phyloP scores from a whole-genome alignment of 2,329 filamentous ascomycete genomes.

The Lecanicillium sp. region DNA sequence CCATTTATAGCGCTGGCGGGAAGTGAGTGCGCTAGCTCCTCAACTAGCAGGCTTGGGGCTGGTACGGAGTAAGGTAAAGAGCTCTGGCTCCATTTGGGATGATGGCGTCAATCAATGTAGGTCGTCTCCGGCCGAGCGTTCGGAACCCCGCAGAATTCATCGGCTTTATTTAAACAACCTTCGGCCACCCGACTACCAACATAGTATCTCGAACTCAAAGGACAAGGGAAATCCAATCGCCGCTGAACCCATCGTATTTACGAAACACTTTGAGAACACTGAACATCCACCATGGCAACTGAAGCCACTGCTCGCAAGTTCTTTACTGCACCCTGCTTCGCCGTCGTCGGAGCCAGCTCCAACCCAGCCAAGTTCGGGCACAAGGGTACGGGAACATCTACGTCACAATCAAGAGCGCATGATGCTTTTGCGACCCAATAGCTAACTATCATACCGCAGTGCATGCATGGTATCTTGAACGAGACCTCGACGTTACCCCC shows the following conservation, averaged over 20 bases:
- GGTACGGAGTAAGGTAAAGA: too few relatives aligned
- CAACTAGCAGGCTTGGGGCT: too few relatives aligned
- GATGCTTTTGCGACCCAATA: too few relatives aligned
- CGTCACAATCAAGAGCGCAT: too few relatives aligned
- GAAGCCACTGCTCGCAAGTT: constrained; percentile 68
- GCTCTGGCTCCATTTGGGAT: too few relatives aligned
- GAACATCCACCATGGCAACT: constrained; percentile 44
- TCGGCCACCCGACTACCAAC: too few relatives aligned
- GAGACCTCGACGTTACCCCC: constrained; percentile 68
- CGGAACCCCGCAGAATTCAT: constrained; percentile 8
- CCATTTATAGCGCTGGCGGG: too few relatives aligned
- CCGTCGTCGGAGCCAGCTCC: constrained; percentile 83
- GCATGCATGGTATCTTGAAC: constrained; percentile 79
- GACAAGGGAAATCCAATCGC: background rate
- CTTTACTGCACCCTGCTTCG: constrained; percentile 72
- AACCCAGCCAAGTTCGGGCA: constrained; percentile 82
- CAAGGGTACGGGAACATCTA: constrained; percentile 68
- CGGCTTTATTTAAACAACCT: constrained; percentile 8
- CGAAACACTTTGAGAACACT: constrained; percentile 6
- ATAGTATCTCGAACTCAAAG: too few relatives aligned
- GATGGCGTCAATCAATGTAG: too few relatives aligned
- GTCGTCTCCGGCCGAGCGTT: constrained; percentile 1
- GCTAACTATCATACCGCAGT: constrained; percentile 41
- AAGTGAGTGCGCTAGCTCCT: too few relatives aligned
- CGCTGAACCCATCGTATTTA: background rate